These are phyloP conservation scores for Rhododendron mucronatum DNA, from an alignment of 148 eudicot species.

Conservation along the genomic window DNA sequence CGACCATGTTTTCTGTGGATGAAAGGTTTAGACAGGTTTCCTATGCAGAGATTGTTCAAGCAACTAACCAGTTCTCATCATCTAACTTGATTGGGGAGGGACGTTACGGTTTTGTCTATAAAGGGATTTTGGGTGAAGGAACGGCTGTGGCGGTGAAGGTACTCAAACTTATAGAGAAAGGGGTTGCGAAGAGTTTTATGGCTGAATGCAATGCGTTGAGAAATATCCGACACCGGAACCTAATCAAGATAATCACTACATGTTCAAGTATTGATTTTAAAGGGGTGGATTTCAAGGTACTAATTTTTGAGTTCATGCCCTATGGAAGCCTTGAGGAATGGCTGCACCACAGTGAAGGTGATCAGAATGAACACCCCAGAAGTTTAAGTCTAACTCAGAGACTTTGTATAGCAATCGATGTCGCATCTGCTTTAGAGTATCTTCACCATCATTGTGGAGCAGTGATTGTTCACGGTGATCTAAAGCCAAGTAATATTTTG, in stretches of 20 bases:
- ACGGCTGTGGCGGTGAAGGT: neutral
- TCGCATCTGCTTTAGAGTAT: neutral
- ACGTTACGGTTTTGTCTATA: neutral
- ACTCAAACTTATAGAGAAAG: neutral
- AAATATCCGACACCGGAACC: neutral
- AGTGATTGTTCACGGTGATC: neutral
- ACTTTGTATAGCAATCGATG: too few relatives aligned
- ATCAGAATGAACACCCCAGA: too few relatives aligned
- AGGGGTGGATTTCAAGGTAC: too few relatives aligned
- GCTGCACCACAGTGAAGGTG: too few relatives aligned
- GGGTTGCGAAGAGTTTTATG: neutral
- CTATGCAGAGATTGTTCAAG: neutral
- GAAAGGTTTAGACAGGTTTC: neutral
- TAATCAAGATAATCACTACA: neutral
- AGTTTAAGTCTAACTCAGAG: too few relatives aligned
- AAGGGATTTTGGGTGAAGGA: neutral
- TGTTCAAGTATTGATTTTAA: neutral
- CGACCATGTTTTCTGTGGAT: neutral
- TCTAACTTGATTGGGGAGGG: neutral
- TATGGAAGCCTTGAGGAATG: too few relatives aligned
- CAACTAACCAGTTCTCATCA: neutral
- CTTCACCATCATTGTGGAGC: neutral
- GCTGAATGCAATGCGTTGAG: neutral
- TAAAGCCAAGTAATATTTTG: conserved; percentile 1
- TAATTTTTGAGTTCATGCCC: too few relatives aligned